Conservation (phyloP, 768 basidiomycete genomes). For the Dendrothele bispora region DNA sequence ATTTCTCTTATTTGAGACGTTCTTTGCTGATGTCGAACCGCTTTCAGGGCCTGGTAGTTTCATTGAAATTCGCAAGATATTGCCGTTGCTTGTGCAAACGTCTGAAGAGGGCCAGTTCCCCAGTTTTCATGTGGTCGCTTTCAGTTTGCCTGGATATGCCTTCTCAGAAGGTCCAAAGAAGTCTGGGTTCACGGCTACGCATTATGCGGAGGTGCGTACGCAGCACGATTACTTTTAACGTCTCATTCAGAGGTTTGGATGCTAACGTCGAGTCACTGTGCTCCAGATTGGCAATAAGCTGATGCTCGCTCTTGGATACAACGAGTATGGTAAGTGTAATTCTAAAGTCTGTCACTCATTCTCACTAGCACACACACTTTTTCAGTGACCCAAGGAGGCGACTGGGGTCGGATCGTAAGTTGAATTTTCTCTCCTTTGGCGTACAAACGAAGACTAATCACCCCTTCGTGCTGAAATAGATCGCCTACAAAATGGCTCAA, state of each 20-base stretch:
- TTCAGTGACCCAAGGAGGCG: slow-evolving; percentile 37
- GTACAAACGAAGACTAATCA: neutral
- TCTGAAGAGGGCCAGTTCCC: slow-evolving; percentile 30
- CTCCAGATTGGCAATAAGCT: slow-evolving; percentile 26
- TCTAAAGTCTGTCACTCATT: too few species aligned
- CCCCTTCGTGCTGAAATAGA: slow-evolving; percentile 18
- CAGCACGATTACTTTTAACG: neutral
- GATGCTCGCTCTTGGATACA: slow-evolving; percentile 33
- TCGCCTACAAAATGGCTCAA: slow-evolving; percentile 22
- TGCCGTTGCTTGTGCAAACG: slow-evolving; percentile 36
- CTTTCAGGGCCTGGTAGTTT: slow-evolving; percentile 45
- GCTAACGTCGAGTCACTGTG: too few species aligned
- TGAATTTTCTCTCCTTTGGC: slow-evolving; percentile 11
- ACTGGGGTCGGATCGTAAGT: slow-evolving; percentile 27
- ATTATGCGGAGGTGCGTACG: slow-evolving; percentile 34
- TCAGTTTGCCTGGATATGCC: slow-evolving; percentile 44
- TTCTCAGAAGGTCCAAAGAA: slow-evolving; percentile 44
- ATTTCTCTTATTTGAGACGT: neutral
- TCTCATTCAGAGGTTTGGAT: neutral
- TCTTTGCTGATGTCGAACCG: neutral
- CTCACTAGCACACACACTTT: too few species aligned
- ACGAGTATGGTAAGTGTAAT: slow-evolving; percentile 25
- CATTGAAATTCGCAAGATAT: slow-evolving; percentile 38
- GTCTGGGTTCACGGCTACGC: slow-evolving; percentile 33
- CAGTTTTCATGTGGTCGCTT: slow-evolving; percentile 46